phyloP scores from a whole-genome alignment of 2,329 filamentous ascomycete species.

The Sclerotinia minor region DNA sequence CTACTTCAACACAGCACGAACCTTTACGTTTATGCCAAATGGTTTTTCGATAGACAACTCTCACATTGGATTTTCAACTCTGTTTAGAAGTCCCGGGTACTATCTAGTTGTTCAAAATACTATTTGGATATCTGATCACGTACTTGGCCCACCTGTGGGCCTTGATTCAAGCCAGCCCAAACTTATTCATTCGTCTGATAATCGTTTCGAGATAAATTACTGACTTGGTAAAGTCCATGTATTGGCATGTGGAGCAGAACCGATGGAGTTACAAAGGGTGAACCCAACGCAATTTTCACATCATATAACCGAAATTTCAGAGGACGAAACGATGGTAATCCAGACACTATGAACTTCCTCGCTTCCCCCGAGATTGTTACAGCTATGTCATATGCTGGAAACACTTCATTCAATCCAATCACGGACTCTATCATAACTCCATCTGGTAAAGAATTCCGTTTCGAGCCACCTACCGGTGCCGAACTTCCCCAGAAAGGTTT shows the following conservation, averaged over 20 bases:
- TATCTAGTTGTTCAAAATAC: neutral
- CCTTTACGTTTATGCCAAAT: neutral
- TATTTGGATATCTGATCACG: neutral
- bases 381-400: conserved; percentile 89
- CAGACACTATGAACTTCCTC: conserved; percentile 97
- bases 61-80: neutral
- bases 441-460: conserved; percentile 79
- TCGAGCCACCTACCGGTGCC: conserved; percentile 73
- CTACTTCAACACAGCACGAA: neutral
- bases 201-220: neutral
- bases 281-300: conserved; percentile 89
- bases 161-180: no score
- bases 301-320: conserved; percentile 99
- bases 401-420: conserved; percentile 93
- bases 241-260: conserved; percentile 95
- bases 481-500: conserved; percentile 67
- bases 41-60: neutral
- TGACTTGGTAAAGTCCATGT: conserved; percentile 48
- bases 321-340: conserved; percentile 94
- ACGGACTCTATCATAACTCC: conserved; percentile 81
- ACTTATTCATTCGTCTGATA: neutral
- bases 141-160: neutral
- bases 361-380: conserved; percentile 96
- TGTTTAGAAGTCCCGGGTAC: neutral
- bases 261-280: conserved; percentile 80